Conservation (phyloP, 2,329 filamentous ascomycete species). For the Colletotrichum liaoningense region DNA sequence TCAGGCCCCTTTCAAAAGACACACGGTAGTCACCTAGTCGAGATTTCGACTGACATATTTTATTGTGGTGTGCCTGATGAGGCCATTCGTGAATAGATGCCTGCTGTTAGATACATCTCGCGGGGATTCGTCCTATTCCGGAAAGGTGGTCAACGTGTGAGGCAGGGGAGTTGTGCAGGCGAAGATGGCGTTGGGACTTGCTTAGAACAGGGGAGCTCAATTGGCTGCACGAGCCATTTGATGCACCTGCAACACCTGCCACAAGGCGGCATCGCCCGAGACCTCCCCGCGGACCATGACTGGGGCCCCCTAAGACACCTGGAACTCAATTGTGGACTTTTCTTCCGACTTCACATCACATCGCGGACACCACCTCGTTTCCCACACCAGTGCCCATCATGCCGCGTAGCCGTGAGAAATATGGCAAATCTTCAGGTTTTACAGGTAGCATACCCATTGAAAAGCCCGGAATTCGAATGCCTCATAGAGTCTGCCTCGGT, state of each 20-base stretch:
- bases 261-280: conserved; percentile 19
- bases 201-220: neutral
- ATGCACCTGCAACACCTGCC: neutral
- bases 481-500: neutral
- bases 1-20: neutral
- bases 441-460: neutral
- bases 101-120: neutral
- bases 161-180: neutral
- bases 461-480: neutral
- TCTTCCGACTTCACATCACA: conserved; percentile 31
- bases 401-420: too few relatives aligned
- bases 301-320: conserved; percentile 6
- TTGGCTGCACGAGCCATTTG: conserved; percentile 2
- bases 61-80: neutral
- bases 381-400: neutral
- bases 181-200: neutral
- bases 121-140: neutral
- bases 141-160: neutral
- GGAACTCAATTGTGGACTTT: conserved; percentile 15
- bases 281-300: neutral
- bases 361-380: neutral
- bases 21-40: neutral
- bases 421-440: neutral
- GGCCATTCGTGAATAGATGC: neutral
- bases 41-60: neutral